Conservation (phyloP, 352 stramenopile species). For the Globisporangium carolinianum region DNA sequence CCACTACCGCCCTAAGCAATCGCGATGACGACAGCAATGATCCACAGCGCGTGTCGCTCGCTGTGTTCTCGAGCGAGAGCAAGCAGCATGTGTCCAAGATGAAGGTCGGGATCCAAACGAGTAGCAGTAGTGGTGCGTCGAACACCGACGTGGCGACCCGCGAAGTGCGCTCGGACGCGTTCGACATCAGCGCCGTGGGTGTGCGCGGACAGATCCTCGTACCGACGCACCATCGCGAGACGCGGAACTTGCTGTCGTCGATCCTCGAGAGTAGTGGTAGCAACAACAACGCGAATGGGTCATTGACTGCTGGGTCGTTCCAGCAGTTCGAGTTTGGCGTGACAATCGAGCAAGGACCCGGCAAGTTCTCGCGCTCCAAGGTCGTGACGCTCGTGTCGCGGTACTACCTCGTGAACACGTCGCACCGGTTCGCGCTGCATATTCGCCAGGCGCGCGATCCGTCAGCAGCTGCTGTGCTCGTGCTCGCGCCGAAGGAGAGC, state of each 20-base stretch:
- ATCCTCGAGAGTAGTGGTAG: constrained; percentile 23
- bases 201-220: constrained; percentile 70
- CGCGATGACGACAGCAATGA: background rate
- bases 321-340: constrained; percentile 84
- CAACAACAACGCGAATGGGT: background rate
- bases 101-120: constrained; percentile 57
- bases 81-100: constrained; percentile 63
- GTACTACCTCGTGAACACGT: constrained; percentile 81
- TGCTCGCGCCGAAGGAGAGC: constrained; percentile 47
- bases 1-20: too few relatives aligned
- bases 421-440: constrained; percentile 49
- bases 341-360: constrained; percentile 76
- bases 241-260: constrained; percentile 38
- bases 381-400: constrained; percentile 74
- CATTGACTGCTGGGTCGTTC: constrained; percentile 24
- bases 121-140: constrained; percentile 5
- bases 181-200: constrained; percentile 74
- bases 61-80: constrained; percentile 64
- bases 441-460: constrained; percentile 55
- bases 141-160: constrained; percentile 5
- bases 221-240: constrained; percentile 33
- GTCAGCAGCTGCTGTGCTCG: constrained; percentile 21
- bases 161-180: constrained; percentile 65
- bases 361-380: constrained; percentile 67
- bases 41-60: constrained; percentile 36